phyloP scores from a whole-genome alignment of 2,329 filamentous ascomycete species.

The Scedosporium minutisporum region DNA sequence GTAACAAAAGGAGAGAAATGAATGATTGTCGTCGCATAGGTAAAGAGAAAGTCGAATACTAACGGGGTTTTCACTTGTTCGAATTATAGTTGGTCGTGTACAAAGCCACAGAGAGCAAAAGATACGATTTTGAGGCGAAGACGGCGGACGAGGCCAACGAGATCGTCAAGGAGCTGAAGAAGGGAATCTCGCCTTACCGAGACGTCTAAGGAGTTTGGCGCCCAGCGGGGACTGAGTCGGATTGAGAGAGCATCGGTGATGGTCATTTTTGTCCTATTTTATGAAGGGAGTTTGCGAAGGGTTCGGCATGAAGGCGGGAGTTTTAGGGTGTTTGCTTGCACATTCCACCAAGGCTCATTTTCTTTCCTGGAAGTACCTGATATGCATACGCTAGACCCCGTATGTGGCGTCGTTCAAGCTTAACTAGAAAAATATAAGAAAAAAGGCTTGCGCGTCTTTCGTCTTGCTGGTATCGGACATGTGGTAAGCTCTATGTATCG shows the following conservation, averaged over 20 bases:
- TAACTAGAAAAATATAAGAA: neutral
- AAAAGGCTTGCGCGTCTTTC: neutral
- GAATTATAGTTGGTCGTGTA: constrained; percentile 54
- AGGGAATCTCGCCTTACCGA: constrained; percentile 59
- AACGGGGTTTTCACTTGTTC: neutral
- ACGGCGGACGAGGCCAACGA: constrained; percentile 63
- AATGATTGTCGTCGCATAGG: neutral
- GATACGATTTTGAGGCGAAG: constrained; percentile 78
- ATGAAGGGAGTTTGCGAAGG: neutral
- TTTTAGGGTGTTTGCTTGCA: too few species aligned
- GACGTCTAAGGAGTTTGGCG: constrained; percentile 26
- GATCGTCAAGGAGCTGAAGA: constrained; percentile 70
- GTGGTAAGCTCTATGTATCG: neutral
- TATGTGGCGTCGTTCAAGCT: neutral
- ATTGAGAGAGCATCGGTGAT: neutral
- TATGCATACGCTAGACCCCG: neutral
- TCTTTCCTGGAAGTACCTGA: neutral
- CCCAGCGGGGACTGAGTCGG: neutral
- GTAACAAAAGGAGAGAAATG: neutral
- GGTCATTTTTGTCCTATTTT: neutral
- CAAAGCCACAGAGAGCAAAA: constrained; percentile 64
- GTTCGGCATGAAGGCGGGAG: neutral
- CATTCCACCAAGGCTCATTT: too few species aligned
- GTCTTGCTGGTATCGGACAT: neutral
- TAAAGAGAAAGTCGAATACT: neutral